These are phyloP conservation scores for Tulasnella sp. DNA, from an alignment of 768 basidiomycete species.

Conservation along the genomic window DNA sequence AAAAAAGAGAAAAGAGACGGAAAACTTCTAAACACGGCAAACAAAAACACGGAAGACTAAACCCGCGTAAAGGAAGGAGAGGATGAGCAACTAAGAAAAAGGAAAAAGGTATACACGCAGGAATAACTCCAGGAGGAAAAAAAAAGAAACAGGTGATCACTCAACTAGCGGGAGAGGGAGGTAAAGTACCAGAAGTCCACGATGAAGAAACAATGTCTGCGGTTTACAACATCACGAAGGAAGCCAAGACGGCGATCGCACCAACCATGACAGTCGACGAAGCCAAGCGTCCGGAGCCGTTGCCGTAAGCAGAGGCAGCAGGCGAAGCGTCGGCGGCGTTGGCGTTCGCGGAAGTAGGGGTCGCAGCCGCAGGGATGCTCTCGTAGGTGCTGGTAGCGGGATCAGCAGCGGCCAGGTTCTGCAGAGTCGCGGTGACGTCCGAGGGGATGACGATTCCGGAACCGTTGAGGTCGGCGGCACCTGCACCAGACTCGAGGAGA, in stretches of 20 bases:
- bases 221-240: neutral
- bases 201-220: neutral
- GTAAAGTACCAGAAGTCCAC: neutral
- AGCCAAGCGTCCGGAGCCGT: constrained; percentile 19
- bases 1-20: neutral
- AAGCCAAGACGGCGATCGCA: constrained; percentile 19
- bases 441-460: constrained; percentile 23
- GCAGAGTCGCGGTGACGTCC: constrained; percentile 21
- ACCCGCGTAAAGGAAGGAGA: neutral
- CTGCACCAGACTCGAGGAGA: constrained; percentile 42
- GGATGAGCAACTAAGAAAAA: neutral
- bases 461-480: constrained; percentile 17
- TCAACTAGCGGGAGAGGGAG: neutral
- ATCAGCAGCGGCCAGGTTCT: constrained; percentile 1
- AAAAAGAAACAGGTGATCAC: neutral
- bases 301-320: neutral
- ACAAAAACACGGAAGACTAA: neutral
- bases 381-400: neutral
- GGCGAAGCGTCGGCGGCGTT: neutral
- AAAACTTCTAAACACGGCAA: neutral
- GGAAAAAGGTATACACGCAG: constrained; percentile 2
- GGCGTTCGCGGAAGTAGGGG: neutral
- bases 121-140: neutral
- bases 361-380: neutral
- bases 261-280: constrained; percentile 19